A percentile compares a stretch with the other conserved stretches of the same genome.
phyloP scores from a whole-genome alignment of 345 rosid species.

The Angophora floribunda region DNA sequence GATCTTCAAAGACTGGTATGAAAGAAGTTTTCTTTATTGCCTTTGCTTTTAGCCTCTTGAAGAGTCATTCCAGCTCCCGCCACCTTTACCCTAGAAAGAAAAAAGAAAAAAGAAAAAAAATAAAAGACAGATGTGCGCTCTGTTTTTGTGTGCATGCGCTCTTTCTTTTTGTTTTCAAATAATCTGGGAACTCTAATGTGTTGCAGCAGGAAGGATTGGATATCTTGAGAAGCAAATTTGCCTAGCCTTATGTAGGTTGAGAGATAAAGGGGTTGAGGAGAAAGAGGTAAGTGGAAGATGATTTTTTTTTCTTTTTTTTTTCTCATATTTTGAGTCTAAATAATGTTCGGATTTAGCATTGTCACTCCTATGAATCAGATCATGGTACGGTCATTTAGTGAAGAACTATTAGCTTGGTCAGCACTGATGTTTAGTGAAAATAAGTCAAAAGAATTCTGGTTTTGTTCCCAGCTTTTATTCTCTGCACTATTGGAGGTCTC shows the following conservation, averaged over 20 bases:
- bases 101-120: neutral
- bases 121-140: neutral
- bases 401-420: neutral
- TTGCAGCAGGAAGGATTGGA: slow-evolving; percentile 32
- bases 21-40: neutral
- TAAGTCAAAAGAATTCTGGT: neutral
- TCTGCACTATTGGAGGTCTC: neutral
- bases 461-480: neutral
- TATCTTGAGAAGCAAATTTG: slow-evolving; percentile 57
- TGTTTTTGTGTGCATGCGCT: too few species aligned
- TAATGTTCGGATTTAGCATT: neutral
- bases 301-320: neutral
- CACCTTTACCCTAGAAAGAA: neutral
- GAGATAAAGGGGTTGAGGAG: slow-evolving; percentile 51
- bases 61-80: neutral
- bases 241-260: slow-evolving; percentile 61
- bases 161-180: neutral
- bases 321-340: neutral
- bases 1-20: slow-evolving; percentile 43
- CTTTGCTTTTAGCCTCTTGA: neutral
- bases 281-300: slow-evolving; percentile 41
- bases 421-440: neutral
- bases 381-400: neutral
- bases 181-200: neutral
- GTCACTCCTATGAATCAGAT: neutral